phyloP scores from a whole-genome alignment of 352 stramenopile species.

The Globisporangium carolinianum region DNA sequence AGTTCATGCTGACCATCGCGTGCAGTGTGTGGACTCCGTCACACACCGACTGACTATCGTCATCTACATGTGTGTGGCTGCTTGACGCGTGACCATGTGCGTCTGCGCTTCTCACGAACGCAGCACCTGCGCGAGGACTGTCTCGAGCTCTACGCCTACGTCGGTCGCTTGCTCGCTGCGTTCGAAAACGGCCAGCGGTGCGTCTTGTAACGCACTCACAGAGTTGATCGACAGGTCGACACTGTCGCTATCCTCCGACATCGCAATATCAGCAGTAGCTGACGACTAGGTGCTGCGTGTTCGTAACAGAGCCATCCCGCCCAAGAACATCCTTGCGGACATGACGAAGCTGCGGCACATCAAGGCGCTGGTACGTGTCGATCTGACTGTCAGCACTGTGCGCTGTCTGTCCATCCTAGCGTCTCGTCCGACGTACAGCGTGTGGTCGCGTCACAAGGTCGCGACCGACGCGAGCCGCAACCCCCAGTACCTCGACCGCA shows the following conservation, averaged over 20 bases:
- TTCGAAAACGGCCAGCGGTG: conserved; percentile 19
- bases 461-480: conserved; percentile 28
- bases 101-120: not conserved
- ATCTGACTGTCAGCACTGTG: not conserved
- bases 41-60: not conserved
- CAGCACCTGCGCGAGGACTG: conserved; percentile 66
- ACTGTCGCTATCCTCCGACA: too few species aligned
- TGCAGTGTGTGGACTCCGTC: not conserved
- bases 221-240: not conserved
- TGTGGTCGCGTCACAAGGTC: conserved; percentile 22
- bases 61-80: not conserved
- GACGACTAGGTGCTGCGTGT: too few species aligned
- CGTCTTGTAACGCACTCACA: not conserved
- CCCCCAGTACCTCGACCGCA: conserved; percentile 14
- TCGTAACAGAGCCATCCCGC: conserved; percentile 4
- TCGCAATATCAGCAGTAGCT: too few species aligned
- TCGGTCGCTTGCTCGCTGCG: conserved; percentile 28
- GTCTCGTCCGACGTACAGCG: too few species aligned
- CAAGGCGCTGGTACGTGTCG: conserved; percentile 50
- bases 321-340: conserved; percentile 76
- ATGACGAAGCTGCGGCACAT: conserved; percentile 55
- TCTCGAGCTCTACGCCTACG: conserved; percentile 57
- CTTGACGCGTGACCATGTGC: too few species aligned
- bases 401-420: too few species aligned
- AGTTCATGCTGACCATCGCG: not conserved